A percentile compares a stretch with the other conserved stretches of the same genome.
Conservation (phyloP, 2,329 filamentous ascomycete species). For the Microsporum canis region DNA sequence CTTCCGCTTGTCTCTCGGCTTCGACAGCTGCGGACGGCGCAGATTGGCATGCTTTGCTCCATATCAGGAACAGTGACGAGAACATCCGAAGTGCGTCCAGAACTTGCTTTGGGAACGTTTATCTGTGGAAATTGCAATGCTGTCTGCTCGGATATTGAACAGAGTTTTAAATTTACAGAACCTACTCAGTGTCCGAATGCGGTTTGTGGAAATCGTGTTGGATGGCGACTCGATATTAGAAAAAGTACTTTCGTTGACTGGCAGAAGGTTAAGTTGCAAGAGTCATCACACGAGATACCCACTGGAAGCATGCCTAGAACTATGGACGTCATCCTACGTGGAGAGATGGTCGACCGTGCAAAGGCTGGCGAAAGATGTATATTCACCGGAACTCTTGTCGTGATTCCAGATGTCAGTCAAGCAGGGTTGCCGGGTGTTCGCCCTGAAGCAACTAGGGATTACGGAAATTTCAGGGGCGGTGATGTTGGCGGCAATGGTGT, state of each 20-base stretch:
- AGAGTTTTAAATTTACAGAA: constrained; percentile 95
- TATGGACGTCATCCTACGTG: constrained; percentile 90
- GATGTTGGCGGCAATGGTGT: constrained; percentile 79
- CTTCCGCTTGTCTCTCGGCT: constrained; percentile 76
- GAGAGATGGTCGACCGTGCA: constrained; percentile 93
- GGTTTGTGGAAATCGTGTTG: constrained; percentile 74
- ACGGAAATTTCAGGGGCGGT: constrained; percentile 59
- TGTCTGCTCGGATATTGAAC: constrained; percentile 81
- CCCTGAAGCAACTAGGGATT: constrained; percentile 75
- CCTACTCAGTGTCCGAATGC: constrained; percentile 88
- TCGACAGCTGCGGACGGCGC: constrained; percentile 71
- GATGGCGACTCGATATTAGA: constrained; percentile 94
- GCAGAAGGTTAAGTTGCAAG: constrained; percentile 97
- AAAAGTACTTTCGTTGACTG: constrained; percentile 98
- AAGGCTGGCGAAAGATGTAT: constrained; percentile 98
- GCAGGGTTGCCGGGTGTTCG: constrained; percentile 77
- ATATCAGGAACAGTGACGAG: constrained; percentile 95
- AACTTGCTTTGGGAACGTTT: constrained; percentile 85
- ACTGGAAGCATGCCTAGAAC: constrained; percentile 98
- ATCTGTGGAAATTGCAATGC: constrained; percentile 78
- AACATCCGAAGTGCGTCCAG: constrained; percentile 91
- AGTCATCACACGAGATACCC: constrained; percentile 96
- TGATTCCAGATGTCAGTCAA: constrained; percentile 93
- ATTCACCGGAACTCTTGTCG: constrained; percentile 90
- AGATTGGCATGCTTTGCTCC: constrained; percentile 85